These are phyloP conservation scores for Erucastrum elatum DNA, from an alignment of 345 rosid genomes.

Conservation along the genomic window DNA sequence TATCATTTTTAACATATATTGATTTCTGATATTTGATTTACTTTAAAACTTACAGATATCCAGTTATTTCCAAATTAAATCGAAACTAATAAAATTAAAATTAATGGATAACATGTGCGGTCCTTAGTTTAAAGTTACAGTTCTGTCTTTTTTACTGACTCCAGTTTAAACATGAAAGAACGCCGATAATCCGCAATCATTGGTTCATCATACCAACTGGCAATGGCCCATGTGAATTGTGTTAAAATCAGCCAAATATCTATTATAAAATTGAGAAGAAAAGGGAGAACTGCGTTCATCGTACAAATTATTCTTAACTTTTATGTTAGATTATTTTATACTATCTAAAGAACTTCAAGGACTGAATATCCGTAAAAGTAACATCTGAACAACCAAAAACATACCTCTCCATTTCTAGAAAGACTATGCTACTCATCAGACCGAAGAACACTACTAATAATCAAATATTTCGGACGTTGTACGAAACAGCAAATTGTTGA, in stretches of 20 bases:
- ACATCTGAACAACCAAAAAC: background rate
- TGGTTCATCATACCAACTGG: background rate
- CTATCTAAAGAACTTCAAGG: background rate
- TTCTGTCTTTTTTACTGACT: background rate
- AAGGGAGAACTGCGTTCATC: background rate
- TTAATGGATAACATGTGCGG: too few relatives aligned
- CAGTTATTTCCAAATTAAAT: too few relatives aligned
- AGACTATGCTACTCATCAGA: background rate
- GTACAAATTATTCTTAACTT: background rate
- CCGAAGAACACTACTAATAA: background rate
- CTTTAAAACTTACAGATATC: too few relatives aligned
- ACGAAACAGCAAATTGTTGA: background rate
- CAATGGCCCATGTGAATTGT: background rate
- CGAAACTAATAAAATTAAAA: too few relatives aligned
- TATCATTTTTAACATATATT: too few relatives aligned
- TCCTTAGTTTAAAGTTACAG: background rate
- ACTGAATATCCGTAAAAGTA: background rate
- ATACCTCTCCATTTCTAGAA: background rate
- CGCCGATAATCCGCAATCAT: constrained; percentile 7
- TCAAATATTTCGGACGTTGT: background rate
- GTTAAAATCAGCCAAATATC: background rate
- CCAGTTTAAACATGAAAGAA: background rate
- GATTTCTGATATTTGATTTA: too few relatives aligned
- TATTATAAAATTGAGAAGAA: background rate
- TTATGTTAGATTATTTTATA: background rate